Percentiles rank a stretch among this genome's conserved stretches.
These are phyloP conservation scores for Aspergillus latus DNA, from an alignment of 2,329 filamentous ascomycete species.

Conservation along the genomic window DNA sequence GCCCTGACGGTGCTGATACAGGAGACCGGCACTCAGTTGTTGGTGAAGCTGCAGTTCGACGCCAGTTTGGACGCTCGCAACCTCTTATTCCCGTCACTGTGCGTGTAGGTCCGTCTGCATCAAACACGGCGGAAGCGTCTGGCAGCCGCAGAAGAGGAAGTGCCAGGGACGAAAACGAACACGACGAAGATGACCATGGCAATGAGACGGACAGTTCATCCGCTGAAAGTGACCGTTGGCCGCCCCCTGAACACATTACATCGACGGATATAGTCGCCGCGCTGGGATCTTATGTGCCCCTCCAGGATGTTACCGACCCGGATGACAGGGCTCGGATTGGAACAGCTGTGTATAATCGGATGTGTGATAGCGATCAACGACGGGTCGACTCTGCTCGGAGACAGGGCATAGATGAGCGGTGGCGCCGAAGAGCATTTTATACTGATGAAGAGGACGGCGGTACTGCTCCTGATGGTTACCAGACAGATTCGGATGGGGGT, in stretches of 20 bases:
- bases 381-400: conserved; percentile 39
- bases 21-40: conserved; percentile 63
- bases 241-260: conserved; percentile 39
- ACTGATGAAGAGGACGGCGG: conserved; percentile 81
- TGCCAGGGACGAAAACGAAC: conserved; percentile 20
- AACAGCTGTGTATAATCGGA: conserved; percentile 39
- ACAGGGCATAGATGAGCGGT: conserved; percentile 63
- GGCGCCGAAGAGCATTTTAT: conserved; percentile 77
- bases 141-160: conserved; percentile 19
- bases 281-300: conserved; percentile 42
- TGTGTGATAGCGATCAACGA: conserved; percentile 41
- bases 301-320: conserved; percentile 45
- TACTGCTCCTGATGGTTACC: conserved; percentile 61
- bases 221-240: conserved; percentile 37
- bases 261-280: conserved; percentile 44
- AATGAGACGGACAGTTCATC: conserved; percentile 29
- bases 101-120: conserved; percentile 23
- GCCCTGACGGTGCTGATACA: conserved; percentile 60
- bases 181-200: conserved; percentile 23
- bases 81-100: conserved; percentile 35
- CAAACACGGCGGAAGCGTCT: conserved; percentile 14
- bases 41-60: conserved; percentile 45
- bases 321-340: conserved; percentile 43
- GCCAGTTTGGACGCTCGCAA: conserved; percentile 35
- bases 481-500: conserved; percentile 41